A percentile compares a stretch with the other conserved stretches of the same genome.
These are phyloP conservation scores for Atkinsonella texensis DNA, from an alignment of 2,329 filamentous ascomycete species.

Conservation along the genomic window DNA sequence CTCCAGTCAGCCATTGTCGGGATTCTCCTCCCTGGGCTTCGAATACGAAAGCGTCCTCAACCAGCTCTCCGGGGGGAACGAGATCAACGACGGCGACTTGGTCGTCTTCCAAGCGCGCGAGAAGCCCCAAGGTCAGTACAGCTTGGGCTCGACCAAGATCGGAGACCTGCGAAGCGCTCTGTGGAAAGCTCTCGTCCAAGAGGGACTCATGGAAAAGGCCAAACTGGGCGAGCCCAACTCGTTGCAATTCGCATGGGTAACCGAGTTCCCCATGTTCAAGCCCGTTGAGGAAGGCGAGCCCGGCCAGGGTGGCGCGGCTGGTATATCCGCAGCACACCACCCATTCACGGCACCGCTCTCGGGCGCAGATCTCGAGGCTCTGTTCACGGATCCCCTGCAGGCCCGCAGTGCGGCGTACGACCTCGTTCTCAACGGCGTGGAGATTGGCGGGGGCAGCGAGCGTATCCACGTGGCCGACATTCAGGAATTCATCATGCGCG, in stretches of 20 bases:
- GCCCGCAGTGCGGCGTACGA: slow-evolving; percentile 87
- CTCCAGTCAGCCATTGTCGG: slow-evolving; percentile 58
- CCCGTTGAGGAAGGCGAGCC: slow-evolving; percentile 50
- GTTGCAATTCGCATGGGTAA: slow-evolving; percentile 73
- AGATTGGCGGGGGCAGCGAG: slow-evolving; percentile 83
- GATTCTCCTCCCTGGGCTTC: slow-evolving; percentile 62
- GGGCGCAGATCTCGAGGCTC: slow-evolving; percentile 57
- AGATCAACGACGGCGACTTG: slow-evolving; percentile 53
- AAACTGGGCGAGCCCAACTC: slow-evolving; percentile 23
- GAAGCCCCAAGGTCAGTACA: slow-evolving; percentile 43
- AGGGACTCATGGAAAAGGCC: slow-evolving; percentile 39
- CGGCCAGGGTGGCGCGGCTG: slow-evolving; percentile 70
- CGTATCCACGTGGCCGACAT: slow-evolving; percentile 79
- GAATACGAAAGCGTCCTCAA: slow-evolving; percentile 47
- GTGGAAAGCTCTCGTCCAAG: slow-evolving; percentile 55
- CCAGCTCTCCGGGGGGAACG: slow-evolving; percentile 25
- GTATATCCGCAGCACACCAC: slow-evolving; percentile 82
- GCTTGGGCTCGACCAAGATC: slow-evolving; percentile 51
- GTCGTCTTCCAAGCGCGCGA: slow-evolving; percentile 71
- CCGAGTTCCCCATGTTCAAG: slow-evolving; percentile 86
- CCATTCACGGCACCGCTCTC: slow-evolving; percentile 85
- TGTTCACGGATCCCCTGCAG: slow-evolving; percentile 58
- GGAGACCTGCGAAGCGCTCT: slow-evolving; percentile 62
- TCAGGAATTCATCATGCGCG: slow-evolving; percentile 73
- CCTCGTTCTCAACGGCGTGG: slow-evolving; percentile 87